Conservation (phyloP, 345 rosid species). For the sweet orange (Citrus sinensis) region DNA sequence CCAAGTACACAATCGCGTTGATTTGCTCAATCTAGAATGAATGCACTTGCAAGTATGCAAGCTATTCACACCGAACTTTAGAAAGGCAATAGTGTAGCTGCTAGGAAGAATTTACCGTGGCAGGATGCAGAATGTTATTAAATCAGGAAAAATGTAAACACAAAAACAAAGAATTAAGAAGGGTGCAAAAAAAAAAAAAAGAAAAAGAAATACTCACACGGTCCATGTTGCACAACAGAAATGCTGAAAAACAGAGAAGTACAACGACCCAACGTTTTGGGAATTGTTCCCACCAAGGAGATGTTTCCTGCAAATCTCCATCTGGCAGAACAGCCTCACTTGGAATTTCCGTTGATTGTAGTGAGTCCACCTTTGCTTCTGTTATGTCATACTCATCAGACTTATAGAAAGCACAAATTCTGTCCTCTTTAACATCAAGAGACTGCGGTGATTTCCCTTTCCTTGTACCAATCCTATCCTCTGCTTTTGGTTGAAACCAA, state of each 20-base stretch:
- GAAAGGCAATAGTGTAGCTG: neutral
- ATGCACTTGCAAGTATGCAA: neutral
- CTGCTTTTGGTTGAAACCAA: conserved; percentile 21
- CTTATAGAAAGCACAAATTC: conserved; percentile 59
- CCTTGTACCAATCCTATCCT: conserved; percentile 15
- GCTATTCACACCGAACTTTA: neutral
- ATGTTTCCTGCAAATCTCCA: conserved; percentile 40
- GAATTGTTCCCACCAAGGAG: conserved; percentile 78
- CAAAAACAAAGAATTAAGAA: neutral
- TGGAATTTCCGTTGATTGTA: conserved; percentile 47
- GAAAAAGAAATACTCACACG: conserved; percentile 54
- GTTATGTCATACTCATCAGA: conserved; percentile 78
- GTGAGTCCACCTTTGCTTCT: conserved; percentile 46
- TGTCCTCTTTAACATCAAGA: conserved; percentile 24
- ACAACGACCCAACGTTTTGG: conserved; percentile 92
- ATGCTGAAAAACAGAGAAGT: conserved; percentile 75
- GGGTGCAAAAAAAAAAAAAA: neutral
- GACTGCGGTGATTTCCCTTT: conserved; percentile 9
- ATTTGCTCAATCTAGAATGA: neutral
- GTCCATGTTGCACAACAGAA: conserved; percentile 96
- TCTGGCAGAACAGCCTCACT: conserved; percentile 52
- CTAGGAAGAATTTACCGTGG: neutral
- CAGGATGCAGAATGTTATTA: neutral
- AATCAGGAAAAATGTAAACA: neutral
- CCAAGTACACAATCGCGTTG: neutral